Percentiles rank a stretch among this genome's conserved stretches.
phyloP scores from a whole-genome alignment of 164 flowering plant species.

The Malania oleifera region DNA sequence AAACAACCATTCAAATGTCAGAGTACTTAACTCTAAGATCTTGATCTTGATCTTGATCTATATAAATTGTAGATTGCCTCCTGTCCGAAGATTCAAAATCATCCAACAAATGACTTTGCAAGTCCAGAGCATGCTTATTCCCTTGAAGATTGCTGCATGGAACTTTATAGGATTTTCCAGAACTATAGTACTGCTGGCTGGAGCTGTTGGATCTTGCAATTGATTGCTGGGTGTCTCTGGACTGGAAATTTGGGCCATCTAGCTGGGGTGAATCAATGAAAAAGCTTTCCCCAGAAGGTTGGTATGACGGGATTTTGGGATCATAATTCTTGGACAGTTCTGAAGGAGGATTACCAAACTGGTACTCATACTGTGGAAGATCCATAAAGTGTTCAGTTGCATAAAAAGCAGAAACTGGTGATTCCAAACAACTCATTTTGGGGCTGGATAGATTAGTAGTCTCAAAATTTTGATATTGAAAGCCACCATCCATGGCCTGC shows the following conservation, averaged over 20 bases:
- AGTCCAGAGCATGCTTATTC: conserved; percentile 12
- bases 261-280: conserved; percentile 20
- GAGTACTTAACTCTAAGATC: conserved; percentile 41
- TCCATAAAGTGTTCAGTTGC: conserved; percentile 46
- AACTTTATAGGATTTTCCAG: conserved; percentile 14
- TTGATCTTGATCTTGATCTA: conserved; percentile 29
- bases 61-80: conserved; percentile 18
- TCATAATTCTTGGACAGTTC: conserved; percentile 23
- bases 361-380: conserved; percentile 30
- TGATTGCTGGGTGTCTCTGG: conserved; percentile 29
- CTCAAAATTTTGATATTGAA: conserved; percentile 17
- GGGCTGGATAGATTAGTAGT: conserved; percentile 24
- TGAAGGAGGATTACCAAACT: conserved; percentile 20
- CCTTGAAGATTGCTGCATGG: conserved; percentile 15
- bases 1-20: too few species aligned
- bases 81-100: conserved; percentile 20
- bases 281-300: conserved; percentile 20
- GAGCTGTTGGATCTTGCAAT: conserved; percentile 20
- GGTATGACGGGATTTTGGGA: conserved; percentile 19
- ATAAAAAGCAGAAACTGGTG: conserved; percentile 43
- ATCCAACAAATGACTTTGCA: conserved; percentile 22
- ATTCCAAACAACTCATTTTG: conserved; percentile 31
- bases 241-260: conserved; percentile 22
- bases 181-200: conserved; percentile 16
- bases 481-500: conserved; percentile 19